These are phyloP conservation scores for Fusarium floridanum DNA, from an alignment of 2,329 filamentous ascomycete genomes.

Conservation along the genomic window DNA sequence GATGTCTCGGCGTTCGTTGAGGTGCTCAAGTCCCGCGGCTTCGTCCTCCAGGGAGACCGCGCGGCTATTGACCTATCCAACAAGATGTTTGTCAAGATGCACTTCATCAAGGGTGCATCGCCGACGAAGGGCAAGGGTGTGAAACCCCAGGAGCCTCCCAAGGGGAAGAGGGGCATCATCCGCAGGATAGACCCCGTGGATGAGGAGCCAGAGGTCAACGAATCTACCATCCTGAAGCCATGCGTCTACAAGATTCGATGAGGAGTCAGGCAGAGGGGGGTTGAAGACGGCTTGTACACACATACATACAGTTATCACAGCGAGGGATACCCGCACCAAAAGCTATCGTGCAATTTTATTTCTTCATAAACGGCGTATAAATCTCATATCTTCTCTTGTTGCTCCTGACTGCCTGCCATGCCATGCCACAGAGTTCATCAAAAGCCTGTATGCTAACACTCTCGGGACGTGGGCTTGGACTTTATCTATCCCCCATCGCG, in stretches of 20 bases:
- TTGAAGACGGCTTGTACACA: conserved; percentile 17
- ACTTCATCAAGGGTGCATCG: conserved; percentile 86
- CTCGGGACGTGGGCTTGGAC: conserved; percentile 24
- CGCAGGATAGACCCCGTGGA: conserved; percentile 67
- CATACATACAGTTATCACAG: conserved; percentile 15
- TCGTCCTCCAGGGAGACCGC: conserved; percentile 79
- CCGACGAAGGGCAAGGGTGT: conserved; percentile 83
- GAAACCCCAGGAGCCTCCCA: conserved; percentile 68
- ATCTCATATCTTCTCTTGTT: conserved; percentile 36
- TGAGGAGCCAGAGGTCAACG: conserved; percentile 73
- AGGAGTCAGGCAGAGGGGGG: conserved; percentile 33
- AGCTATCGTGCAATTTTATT: conserved; percentile 31
- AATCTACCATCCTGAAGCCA: conserved; percentile 81
- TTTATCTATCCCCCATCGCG: conserved; percentile 38
- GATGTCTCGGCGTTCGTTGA: conserved; percentile 90
- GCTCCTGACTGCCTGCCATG: conserved; percentile 12
- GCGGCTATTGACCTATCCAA: conserved; percentile 84
- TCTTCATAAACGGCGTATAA: conserved; percentile 30
- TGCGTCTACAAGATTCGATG: conserved; percentile 94
- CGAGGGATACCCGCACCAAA: conserved; percentile 33
- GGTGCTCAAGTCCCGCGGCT: conserved; percentile 83
- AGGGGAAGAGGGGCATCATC: conserved; percentile 67
- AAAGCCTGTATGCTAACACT: conserved; percentile 24
- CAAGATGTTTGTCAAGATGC: conserved; percentile 99
- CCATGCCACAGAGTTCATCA: conserved; percentile 24